Percentiles rank a stretch among this genome's conserved stretches.
These are phyloP conservation scores for Protomyces lactucae-debilis DNA, from an alignment of 1,139 yeast genomes.

Conservation along the genomic window DNA sequence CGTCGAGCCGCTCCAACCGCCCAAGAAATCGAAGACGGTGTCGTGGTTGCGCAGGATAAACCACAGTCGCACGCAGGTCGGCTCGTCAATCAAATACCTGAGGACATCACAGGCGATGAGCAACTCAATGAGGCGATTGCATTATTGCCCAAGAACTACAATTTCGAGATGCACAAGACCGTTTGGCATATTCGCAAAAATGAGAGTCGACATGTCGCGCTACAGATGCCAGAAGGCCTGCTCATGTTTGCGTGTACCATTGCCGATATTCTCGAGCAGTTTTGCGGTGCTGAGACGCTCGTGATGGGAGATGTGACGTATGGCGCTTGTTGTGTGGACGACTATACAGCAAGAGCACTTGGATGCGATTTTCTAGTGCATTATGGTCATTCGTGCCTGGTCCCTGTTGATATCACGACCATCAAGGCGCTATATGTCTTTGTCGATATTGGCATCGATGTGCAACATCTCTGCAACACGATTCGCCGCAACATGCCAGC, in stretches of 20 bases:
- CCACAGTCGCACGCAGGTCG: constrained; percentile 37
- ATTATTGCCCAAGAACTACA: constrained; percentile 81
- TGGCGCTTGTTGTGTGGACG: constrained; percentile 98
- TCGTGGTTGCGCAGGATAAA: constrained; percentile 5
- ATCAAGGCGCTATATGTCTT: constrained; percentile 91
- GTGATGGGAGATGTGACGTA: constrained; percentile 99
- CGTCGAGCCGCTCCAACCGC: not conserved
- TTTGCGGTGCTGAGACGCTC: constrained; percentile 77
- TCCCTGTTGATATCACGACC: constrained; percentile 85
- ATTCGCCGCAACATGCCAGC: constrained; percentile 65
- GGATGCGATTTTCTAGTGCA: constrained; percentile 94
- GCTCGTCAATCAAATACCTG: constrained; percentile 84
- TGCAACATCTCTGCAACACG: constrained; percentile 72
- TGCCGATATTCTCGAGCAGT: constrained; percentile 82
- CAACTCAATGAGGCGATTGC: constrained; percentile 77
- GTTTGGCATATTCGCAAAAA: constrained; percentile 83
- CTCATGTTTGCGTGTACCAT: constrained; percentile 79
- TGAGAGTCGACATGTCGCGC: constrained; percentile 71
- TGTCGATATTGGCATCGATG: constrained; percentile 88
- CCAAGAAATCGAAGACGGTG: constrained; percentile 24
- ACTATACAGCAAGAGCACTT: constrained; percentile 83
- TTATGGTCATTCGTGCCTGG: constrained; percentile 95
- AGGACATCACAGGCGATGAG: constrained; percentile 69
- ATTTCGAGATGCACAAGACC: constrained; percentile 92
- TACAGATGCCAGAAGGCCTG: constrained; percentile 97